These are phyloP conservation scores for Trichophyton equinum DNA, from an alignment of 2,329 filamentous ascomycete species.

Conservation along the genomic window DNA sequence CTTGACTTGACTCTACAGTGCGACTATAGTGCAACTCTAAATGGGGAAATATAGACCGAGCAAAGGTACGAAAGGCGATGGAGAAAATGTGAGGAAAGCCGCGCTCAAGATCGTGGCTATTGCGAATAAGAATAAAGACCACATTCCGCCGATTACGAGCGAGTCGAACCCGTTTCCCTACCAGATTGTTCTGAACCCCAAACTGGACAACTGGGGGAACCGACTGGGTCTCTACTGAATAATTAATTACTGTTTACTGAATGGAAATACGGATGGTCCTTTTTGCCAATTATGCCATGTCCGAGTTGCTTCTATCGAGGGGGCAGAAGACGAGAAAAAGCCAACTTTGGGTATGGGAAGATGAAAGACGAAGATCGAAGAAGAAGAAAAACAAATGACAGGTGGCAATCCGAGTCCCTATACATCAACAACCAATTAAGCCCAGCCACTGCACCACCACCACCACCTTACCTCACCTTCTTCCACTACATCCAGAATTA, in stretches of 20 bases:
- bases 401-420: not conserved
- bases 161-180: constrained; percentile 92
- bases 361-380: no score
- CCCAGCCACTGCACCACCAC: not conserved
- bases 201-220: constrained; percentile 64
- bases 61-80: constrained; percentile 82
- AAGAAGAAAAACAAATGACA: not conserved
- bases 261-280: no score
- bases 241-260: not conserved
- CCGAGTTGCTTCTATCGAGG: not conserved
- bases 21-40: not conserved
- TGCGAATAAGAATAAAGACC: constrained; percentile 80
- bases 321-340: not conserved
- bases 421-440: constrained; percentile 1
- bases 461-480: not conserved
- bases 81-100: constrained; percentile 70
- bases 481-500: not conserved
- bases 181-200: constrained; percentile 78
- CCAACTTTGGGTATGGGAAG: not conserved
- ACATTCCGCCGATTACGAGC: constrained; percentile 90
- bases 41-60: constrained; percentile 49
- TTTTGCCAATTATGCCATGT: not conserved
- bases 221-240: constrained; percentile 61
- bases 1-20: not conserved
- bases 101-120: constrained; percentile 81